Base-by-base conservation (phyloP, 306 rosid species). In the Rubus idaeus region DNA sequence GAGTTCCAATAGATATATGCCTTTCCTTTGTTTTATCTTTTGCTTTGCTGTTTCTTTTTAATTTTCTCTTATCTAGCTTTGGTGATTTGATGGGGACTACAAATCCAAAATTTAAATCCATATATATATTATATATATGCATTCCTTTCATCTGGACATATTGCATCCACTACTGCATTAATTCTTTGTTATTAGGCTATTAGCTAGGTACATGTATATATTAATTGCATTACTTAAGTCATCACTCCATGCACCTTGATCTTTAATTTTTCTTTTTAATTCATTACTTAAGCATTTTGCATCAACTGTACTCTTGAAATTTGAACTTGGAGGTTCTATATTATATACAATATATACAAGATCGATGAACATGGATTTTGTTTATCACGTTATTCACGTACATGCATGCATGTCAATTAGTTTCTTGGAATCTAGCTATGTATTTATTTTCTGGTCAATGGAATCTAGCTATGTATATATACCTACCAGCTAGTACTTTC, bases 41-140 rank as follows among this genome's bases (percentile, higher is more conserved):
- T 53, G 20, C 58, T 44, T 58, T 52, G 5, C 10, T 75, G 40
- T 40, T 40, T 13, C 21, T 17, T 63, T 70, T 71, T 35, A 40
- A 47, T 42, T 20, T 49, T 71, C 39, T 71, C 30, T 35, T 30
- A 30, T 30, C 35, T 40, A 16, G 47, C 77, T 77, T 76, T 65
- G 77, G 18, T 65, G 45, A 69, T 58, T 20, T 44, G 51, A 72
- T 52, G 70, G 81, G 74, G 78, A 14, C 75, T 81, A 55, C 78
- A 14, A 44, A 65, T 50, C 74, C 75, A 39, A 58, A 26, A 20
- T 46, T 77, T 10, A 71, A 74, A 62, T 56, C 68, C 66, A n/a
- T n/a, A n/a, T n/a, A 23, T 23, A 23, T 23, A 23, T 23, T 23
- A 23, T 23, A 7, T 49, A 30, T 30, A 7, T 49, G 11, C 4